These are phyloP conservation scores for Coniochaeta sp. DNA, from an alignment of 2,329 filamentous ascomycete genomes.

Conservation along the genomic window DNA sequence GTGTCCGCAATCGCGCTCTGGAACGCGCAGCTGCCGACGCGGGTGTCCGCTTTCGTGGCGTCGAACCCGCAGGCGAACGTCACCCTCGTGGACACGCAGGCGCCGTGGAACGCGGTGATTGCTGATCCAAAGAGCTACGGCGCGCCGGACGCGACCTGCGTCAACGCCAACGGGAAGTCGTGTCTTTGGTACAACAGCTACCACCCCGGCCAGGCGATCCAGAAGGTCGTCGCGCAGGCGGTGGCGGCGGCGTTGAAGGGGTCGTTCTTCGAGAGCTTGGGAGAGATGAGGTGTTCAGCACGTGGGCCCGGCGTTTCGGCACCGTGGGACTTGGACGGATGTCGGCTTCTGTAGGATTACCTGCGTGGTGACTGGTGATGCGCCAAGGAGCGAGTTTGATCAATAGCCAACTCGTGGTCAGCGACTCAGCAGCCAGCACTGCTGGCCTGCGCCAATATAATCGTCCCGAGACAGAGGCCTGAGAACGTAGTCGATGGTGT, in stretches of 20 bases:
- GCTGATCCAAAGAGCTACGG: constrained; percentile 9
- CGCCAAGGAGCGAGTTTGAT: too few relatives aligned
- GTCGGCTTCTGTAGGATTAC: not conserved
- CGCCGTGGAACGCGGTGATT: constrained; percentile 7
- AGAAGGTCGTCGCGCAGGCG: not conserved
- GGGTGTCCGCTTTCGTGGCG: constrained; percentile 6
- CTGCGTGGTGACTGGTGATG: too few relatives aligned
- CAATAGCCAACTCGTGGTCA: not conserved
- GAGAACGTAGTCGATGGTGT: not conserved
- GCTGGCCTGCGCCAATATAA: not conserved
- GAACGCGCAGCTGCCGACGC: constrained; percentile 7
- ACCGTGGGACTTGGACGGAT: not conserved
- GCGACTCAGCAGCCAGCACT: too few relatives aligned
- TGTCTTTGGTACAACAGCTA: constrained; percentile 8
- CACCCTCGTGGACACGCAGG: constrained; percentile 5
- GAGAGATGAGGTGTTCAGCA: not conserved
- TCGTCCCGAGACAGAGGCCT: not conserved
- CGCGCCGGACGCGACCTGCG: constrained; percentile 7
- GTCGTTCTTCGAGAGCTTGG: constrained; percentile 6
- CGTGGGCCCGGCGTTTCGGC: not conserved
- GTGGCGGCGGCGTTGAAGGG: not conserved
- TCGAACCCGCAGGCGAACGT: constrained; percentile 5
- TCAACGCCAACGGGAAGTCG: constrained; percentile 6
- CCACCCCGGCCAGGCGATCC: constrained; percentile 8
- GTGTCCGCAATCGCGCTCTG: constrained; percentile 5